These are phyloP conservation scores for Cnidoscolus chayamansa DNA, from an alignment of 441 rosid genomes.

Conservation along the genomic window DNA sequence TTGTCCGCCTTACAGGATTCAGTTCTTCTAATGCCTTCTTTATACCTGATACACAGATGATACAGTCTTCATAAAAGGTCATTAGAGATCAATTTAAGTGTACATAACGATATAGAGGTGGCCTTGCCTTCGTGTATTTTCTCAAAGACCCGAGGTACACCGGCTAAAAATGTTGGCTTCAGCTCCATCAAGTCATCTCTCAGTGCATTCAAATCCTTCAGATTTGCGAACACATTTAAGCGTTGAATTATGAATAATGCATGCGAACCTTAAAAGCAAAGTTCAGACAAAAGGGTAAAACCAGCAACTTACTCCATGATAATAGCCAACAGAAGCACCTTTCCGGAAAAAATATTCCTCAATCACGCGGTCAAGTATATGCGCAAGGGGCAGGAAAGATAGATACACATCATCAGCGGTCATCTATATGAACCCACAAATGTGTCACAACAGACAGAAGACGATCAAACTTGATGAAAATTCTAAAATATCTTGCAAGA, in stretches of 20 bases:
- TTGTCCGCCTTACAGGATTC: slow-evolving; percentile 55
- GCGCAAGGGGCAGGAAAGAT: slow-evolving; percentile 95
- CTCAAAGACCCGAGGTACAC: slow-evolving; percentile 92
- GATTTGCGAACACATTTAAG: slow-evolving; percentile 1
- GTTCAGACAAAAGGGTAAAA: not conserved
- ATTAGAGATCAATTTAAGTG: slow-evolving; percentile 7
- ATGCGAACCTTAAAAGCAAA: not conserved
- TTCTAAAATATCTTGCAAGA: not conserved
- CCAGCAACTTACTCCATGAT: slow-evolving; percentile 70
- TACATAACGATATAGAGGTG: slow-evolving; percentile 5
- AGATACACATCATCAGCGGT: slow-evolving; percentile 79
- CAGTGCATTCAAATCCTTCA: slow-evolving; percentile 76
- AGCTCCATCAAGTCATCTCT: slow-evolving; percentile 78
- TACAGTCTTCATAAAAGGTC: slow-evolving; percentile 7
- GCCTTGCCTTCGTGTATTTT: slow-evolving; percentile 71
- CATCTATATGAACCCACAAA: slow-evolving; percentile 50
- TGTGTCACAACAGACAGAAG: not conserved
- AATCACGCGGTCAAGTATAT: slow-evolving; percentile 74
- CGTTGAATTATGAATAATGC: too few relatives aligned
- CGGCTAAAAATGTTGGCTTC: slow-evolving; percentile 85
- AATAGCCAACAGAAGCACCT: slow-evolving; percentile 96
- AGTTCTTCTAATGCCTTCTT: slow-evolving; percentile 64
- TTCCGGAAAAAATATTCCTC: slow-evolving; percentile 81
- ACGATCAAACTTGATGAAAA: too few relatives aligned
- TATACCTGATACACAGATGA: slow-evolving; percentile 42